Percentiles rank a stretch among this genome's conserved stretches.
These are phyloP conservation scores for Acacia pycnantha DNA, from an alignment of 331 rosid species.

Conservation along the genomic window DNA sequence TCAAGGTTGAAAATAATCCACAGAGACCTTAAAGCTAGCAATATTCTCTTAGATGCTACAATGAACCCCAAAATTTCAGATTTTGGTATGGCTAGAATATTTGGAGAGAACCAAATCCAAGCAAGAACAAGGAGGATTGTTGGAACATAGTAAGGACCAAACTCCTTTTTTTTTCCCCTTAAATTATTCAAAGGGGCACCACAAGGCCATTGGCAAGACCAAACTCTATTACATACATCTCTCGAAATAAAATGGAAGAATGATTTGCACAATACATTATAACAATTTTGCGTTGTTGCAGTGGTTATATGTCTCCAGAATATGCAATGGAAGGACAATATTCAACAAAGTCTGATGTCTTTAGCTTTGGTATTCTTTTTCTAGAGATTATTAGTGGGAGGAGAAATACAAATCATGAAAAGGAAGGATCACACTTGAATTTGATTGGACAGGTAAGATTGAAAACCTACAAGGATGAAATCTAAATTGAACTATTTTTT, in stretches of 20 bases:
- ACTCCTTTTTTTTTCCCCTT: no score
- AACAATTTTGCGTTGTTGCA: not conserved
- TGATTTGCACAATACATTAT: not conserved
- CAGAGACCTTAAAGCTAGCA: not conserved
- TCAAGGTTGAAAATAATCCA: not conserved
- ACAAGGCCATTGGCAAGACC: no score
- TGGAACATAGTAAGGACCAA: not conserved
- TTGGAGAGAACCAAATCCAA: not conserved
- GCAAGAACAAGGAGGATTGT: not conserved
- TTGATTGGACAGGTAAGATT: conserved; percentile 17
- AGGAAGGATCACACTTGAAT: not conserved
- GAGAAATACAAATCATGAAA: conserved; percentile 14
- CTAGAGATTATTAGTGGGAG: conserved; percentile 40
- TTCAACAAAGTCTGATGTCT: not conserved
- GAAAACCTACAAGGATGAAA: not conserved
- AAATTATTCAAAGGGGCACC: no score
- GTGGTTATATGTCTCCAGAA: not conserved
- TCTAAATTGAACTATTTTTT: not conserved
- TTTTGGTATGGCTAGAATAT: not conserved
- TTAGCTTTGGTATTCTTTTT: conserved; percentile 28
- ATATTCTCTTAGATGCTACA: not conserved
- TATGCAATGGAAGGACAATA: no score
- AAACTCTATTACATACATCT: not conserved
- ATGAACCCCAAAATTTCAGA: not conserved
- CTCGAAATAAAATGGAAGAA: not conserved